Conservation (phyloP, 768 basidiomycete genomes). For the Termitomyces sp. region DNA sequence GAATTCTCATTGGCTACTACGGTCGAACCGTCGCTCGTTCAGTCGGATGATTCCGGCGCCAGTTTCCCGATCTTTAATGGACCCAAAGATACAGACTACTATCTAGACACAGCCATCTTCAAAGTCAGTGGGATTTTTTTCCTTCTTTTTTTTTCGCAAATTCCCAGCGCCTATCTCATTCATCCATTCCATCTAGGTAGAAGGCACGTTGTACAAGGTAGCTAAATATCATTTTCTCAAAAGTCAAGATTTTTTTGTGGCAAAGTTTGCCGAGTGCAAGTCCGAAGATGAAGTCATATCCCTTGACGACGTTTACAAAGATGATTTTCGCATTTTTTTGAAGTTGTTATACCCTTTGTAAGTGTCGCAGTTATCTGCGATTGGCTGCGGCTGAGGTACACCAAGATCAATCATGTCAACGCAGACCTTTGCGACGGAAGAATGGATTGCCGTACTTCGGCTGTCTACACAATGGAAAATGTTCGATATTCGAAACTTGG, state of each 20-base stretch:
- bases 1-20: no score
- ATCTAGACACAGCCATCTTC: neutral
- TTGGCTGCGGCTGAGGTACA: neutral
- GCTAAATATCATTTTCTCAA: neutral
- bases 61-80: neutral
- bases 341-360: slow-evolving; percentile 1
- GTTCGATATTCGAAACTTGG: neutral
- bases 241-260: neutral
- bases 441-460: neutral
- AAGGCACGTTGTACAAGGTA: neutral
- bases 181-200: neutral
- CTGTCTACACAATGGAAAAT: neutral
- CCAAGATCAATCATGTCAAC: neutral
- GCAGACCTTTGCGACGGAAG: neutral
- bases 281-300: neutral
- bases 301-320: neutral
- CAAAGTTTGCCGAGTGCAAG: neutral
- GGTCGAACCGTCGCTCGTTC: no score
- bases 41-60: neutral
- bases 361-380: neutral
- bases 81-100: neutral
- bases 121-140: no score
- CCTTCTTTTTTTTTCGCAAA: neutral
- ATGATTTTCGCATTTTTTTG: neutral
- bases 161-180: neutral